phyloP scores from a whole-genome alignment of 78 protist genomes.

The Chrysochromulina parva region DNA sequence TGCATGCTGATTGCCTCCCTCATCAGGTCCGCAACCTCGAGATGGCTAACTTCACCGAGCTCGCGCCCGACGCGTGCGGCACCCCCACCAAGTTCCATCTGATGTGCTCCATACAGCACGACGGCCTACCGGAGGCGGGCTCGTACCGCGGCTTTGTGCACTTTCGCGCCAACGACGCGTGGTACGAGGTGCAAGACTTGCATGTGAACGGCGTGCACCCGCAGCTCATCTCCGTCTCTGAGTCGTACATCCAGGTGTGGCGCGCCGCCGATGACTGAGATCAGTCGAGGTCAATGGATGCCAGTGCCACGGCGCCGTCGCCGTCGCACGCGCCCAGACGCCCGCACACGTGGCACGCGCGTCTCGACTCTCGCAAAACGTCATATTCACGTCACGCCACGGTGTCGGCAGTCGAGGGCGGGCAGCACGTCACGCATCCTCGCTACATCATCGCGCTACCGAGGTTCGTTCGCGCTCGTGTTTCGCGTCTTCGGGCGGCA shows the following conservation, averaged over 20 bases:
- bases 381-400: no score
- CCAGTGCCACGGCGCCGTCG: no score
- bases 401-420: no score
- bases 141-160: slow-evolving; percentile 45
- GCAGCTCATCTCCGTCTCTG: slow-evolving; percentile 82
- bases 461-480: no score
- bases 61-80: background rate
- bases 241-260: slow-evolving; percentile 77
- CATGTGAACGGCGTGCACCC: slow-evolving; percentile 62
- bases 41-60: background rate
- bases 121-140: slow-evolving; percentile 63
- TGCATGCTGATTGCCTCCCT: no score
- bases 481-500: no score
- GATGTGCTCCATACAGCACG: slow-evolving; percentile 56
- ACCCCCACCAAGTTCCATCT: slow-evolving; percentile 51
- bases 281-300: no score
- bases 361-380: no score
- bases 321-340: no score
- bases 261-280: background rate
- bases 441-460: no score
- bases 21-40: background rate
- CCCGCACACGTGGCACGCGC: no score
- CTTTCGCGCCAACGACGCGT: slow-evolving; percentile 42
- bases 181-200: slow-evolving; percentile 82
- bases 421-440: no score